phyloP scores from a whole-genome alignment of 805 yeast genomes.

The Jamesozyma piceae region DNA sequence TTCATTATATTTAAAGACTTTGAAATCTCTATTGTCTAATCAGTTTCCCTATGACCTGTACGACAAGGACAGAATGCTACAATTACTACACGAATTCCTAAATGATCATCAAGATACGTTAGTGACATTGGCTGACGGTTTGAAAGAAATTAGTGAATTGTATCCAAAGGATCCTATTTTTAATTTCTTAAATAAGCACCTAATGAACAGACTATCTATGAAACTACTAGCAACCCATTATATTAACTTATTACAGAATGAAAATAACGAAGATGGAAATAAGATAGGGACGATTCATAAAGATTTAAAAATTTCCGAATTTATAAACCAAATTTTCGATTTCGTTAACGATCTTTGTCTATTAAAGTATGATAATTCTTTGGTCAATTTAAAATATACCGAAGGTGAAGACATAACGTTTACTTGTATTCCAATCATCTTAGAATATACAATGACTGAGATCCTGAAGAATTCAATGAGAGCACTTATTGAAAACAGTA shows the following conservation, averaged over 20 bases:
- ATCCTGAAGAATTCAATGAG: conserved; percentile 77
- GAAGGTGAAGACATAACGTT: conserved; percentile 48
- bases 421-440: conserved; percentile 79
- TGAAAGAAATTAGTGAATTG: conserved; percentile 42
- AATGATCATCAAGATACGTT: conserved; percentile 79
- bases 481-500: conserved; percentile 69
- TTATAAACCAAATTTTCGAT: conserved; percentile 55
- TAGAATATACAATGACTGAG: conserved; percentile 83
- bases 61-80: conserved; percentile 46
- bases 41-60: conserved; percentile 39
- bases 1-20: conserved; percentile 60
- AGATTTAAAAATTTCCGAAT: conserved; percentile 50
- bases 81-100: conserved; percentile 48
- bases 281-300: conserved; percentile 59
- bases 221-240: conserved; percentile 82
- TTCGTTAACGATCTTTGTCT: conserved; percentile 77
- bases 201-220: conserved; percentile 78
- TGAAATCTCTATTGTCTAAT: conserved; percentile 41
- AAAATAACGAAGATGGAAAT: conserved; percentile 7
- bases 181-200: conserved; percentile 61
- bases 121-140: conserved; percentile 73
- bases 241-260: conserved; percentile 44
- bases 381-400: conserved; percentile 33
- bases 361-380: conserved; percentile 71
- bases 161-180: conserved; percentile 44